These are phyloP conservation scores for Dictyostelium brefeldianum DNA, from an alignment of 78 protist genomes.

Conservation along the genomic window DNA sequence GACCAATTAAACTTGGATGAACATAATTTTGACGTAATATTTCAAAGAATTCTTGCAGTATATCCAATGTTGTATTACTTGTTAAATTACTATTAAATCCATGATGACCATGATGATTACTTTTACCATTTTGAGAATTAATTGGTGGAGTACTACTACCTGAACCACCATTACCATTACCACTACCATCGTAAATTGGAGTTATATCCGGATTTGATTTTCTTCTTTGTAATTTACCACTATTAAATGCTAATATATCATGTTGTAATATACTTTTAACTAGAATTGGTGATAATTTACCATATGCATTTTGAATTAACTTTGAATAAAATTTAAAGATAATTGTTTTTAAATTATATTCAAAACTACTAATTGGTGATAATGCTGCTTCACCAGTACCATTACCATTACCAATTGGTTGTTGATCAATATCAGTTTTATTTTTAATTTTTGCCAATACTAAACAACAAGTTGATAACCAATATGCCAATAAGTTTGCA, in stretches of 20 bases:
- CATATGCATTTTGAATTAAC: slow-evolving; percentile 49
- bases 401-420: neutral
- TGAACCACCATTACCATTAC: neutral
- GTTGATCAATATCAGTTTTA: neutral
- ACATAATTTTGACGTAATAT: slow-evolving; percentile 60
- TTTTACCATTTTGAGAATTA: neutral
- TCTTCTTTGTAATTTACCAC: slow-evolving; percentile 48
- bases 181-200: neutral
- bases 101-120: neutral
- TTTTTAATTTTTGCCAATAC: slow-evolving; percentile 59
- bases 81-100: slow-evolving; percentile 13
- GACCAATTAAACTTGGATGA: slow-evolving; percentile 38
- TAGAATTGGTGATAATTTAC: slow-evolving; percentile 41
- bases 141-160: neutral
- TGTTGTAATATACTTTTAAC: slow-evolving; percentile 45
- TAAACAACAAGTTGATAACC: slow-evolving; percentile 56
- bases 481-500: slow-evolving; percentile 27
- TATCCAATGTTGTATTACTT: slow-evolving; percentile 52
- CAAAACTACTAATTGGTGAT: slow-evolving; percentile 68
- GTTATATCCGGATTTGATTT: slow-evolving; percentile 52
- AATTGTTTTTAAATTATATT: slow-evolving; percentile 48
- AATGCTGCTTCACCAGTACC: neutral
- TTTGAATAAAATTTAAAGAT: slow-evolving; percentile 65
- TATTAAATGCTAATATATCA: slow-evolving; percentile 70
- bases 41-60: slow-evolving; percentile 50